phyloP scores from a whole-genome alignment of 352 stramenopile species.

The Pythium sukuiense region DNA sequence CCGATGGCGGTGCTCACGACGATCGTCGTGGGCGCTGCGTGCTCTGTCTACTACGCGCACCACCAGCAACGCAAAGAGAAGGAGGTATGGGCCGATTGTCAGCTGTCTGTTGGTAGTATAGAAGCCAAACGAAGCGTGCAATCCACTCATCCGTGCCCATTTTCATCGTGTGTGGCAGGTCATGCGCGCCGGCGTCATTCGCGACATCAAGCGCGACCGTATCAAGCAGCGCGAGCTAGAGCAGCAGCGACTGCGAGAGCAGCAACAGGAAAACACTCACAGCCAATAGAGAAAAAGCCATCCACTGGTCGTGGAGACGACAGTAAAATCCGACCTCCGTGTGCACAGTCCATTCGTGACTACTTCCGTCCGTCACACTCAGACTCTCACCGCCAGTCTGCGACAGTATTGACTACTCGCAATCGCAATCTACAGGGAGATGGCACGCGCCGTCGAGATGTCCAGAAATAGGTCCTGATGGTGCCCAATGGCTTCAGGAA shows the following conservation, averaged over 20 bases:
- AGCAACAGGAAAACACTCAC: neutral
- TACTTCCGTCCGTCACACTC: neutral
- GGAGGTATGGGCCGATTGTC: slow-evolving; percentile 37
- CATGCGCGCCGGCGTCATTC: slow-evolving; percentile 78
- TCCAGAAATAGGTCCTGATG: neutral
- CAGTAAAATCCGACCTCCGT: slow-evolving; percentile 1
- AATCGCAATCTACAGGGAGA: neutral
- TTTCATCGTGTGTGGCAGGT: slow-evolving; percentile 5
- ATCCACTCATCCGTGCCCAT: neutral
- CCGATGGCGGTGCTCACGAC: slow-evolving; percentile 48
- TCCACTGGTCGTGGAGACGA: neutral
- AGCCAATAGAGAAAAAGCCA: slow-evolving; percentile 5
- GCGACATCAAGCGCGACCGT: slow-evolving; percentile 77
- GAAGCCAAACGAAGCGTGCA: neutral
- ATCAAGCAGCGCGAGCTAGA: slow-evolving; percentile 48
- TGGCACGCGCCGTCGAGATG: neutral
- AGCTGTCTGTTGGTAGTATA: neutral
- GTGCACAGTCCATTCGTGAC: too few relatives aligned
- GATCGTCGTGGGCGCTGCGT: slow-evolving; percentile 44
- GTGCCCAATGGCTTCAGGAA: neutral
- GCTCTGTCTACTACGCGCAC: slow-evolving; percentile 78
- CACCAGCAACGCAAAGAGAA: slow-evolving; percentile 74
- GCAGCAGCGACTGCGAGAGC: slow-evolving; percentile 30
- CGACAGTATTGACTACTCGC: neutral
- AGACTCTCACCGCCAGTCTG: neutral